Evolutionary conservation across 2,329 filamentous ascomycete genomes (phyloP).

Genomic region (Coniochaeta sp.): DNA sequence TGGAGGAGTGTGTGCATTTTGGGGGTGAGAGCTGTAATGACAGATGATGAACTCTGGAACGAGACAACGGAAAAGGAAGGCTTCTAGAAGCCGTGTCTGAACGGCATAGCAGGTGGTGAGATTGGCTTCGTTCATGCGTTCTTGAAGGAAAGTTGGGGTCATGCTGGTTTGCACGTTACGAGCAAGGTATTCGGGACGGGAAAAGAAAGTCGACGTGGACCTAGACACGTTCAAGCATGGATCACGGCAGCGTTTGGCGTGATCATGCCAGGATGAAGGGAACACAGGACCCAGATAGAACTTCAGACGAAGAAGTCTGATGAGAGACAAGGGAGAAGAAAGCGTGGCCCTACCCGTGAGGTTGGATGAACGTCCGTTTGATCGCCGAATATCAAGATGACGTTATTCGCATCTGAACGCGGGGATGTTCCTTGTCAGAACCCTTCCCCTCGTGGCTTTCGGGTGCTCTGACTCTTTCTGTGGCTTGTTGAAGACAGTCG

Average conservation of each 20-base stretch:
- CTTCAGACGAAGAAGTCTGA: neutral
- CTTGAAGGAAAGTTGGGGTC: neutral
- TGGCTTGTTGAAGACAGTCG: neutral
- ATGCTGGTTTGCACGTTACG: neutral
- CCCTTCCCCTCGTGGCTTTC: neutral
- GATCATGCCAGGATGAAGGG: neutral
- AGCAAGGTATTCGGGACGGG: neutral
- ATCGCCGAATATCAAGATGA: neutral
- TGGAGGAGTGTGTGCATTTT: neutral
- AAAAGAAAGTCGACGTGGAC: neutral
- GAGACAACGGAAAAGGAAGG: neutral
- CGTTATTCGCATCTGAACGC: slow-evolving; percentile 2
- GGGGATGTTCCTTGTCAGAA: neutral
- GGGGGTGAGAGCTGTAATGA: neutral
- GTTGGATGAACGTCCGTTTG: neutral
- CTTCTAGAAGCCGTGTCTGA: neutral
- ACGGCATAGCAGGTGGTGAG: neutral
- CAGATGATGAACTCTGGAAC: neutral
- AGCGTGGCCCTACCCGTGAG: neutral
- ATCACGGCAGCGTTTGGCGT: neutral
- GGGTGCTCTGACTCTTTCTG: neutral
- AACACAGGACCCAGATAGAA: neutral
- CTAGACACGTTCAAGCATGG: neutral
- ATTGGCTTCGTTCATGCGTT: neutral
- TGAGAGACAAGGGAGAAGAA: neutral